Evolutionary conservation across 1,139 yeast species (phyloP).

Genomic region (Eremothecium sinecaudum): DNA sequence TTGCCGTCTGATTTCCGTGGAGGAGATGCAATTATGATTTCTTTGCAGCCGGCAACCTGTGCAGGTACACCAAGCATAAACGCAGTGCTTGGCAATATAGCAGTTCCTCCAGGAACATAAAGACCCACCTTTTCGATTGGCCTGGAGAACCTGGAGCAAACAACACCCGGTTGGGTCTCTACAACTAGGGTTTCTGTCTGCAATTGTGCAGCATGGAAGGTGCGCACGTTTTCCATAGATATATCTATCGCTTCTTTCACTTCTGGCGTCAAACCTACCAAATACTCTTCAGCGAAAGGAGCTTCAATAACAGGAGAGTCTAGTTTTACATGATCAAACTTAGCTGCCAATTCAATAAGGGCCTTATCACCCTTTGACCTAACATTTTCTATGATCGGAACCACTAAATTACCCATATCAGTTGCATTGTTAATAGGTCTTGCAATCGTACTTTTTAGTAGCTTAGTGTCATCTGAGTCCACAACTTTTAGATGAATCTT

Average conservation of each 20-base stretch:
- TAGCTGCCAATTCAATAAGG: conserved; percentile 72
- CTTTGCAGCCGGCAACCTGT: conserved; percentile 91
- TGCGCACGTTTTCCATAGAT: conserved; percentile 78
- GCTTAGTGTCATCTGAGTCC: conserved; percentile 38
- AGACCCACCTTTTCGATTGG: conserved; percentile 92
- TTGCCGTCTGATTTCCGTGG: conserved; percentile 82
- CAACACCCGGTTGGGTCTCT: conserved; percentile 90
- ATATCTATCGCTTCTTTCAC: conserved; percentile 80
- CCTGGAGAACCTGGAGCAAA: conserved; percentile 88
- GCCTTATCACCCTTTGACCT: conserved; percentile 76
- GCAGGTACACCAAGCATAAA: conserved; percentile 99
- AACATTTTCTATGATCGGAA: conserved; percentile 79
- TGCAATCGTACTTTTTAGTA: conserved; percentile 51
- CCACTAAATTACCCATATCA: conserved; percentile 83
- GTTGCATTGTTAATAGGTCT: conserved; percentile 90
- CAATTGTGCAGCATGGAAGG: conserved; percentile 90
- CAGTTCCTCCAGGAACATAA: conserved; percentile 98
- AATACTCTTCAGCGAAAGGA: conserved; percentile 74
- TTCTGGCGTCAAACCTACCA: conserved; percentile 52
- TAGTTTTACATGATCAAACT: conserved; percentile 77
- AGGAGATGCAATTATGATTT: conserved; percentile 94
- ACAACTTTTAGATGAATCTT: conserved; percentile 56
- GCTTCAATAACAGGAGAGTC: conserved; percentile 68
- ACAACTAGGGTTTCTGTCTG: conserved; percentile 64
- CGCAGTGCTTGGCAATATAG: conserved; percentile 94